These are phyloP conservation scores for Fusarium napiforme DNA, from an alignment of 2,329 filamentous ascomycete species.

Conservation along the genomic window DNA sequence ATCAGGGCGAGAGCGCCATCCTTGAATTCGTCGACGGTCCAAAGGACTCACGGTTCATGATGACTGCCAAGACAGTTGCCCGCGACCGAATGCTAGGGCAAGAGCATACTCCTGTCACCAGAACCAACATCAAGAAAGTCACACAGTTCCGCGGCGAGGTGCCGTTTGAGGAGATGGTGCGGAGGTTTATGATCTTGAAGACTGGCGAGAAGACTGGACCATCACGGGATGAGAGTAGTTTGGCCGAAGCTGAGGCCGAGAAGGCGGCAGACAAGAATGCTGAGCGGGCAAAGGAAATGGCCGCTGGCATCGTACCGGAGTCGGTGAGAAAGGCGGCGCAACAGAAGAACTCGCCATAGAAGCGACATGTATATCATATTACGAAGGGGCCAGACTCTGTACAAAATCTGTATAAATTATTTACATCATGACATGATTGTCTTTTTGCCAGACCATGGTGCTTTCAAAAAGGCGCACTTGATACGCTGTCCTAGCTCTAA, in stretches of 20 bases:
- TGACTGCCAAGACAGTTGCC: constrained; percentile 88
- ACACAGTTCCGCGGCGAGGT: constrained; percentile 78
- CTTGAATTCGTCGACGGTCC: constrained; percentile 95
- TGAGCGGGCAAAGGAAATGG: constrained; percentile 49
- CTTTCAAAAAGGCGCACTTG: background rate
- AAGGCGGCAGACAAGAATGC: constrained; percentile 45
- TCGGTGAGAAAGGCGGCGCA: constrained; percentile 38
- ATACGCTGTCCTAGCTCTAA: background rate
- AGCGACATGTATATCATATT: constrained; percentile 39
- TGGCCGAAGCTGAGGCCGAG: constrained; percentile 27
- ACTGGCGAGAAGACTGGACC: constrained; percentile 4
- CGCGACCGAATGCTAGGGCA: constrained; percentile 67
- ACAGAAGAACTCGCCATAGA: constrained; percentile 34
- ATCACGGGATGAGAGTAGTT: constrained; percentile 23
- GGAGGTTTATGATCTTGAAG: constrained; percentile 50
- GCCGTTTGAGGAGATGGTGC: constrained; percentile 74
- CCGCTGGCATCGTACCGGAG: constrained; percentile 46
- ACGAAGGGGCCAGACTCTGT: constrained; percentile 39
- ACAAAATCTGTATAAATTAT: constrained; percentile 47
- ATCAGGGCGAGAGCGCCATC: constrained; percentile 90
- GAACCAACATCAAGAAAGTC: constrained; percentile 84
- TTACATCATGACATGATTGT: constrained; percentile 35
- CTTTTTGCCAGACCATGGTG: constrained; percentile 17
- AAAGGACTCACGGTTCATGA: constrained; percentile 91
- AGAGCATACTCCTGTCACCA: constrained; percentile 75